Evolutionary conservation across 2,329 filamentous ascomycete species (phyloP).

Genomic region (Colletotrichum echinochloae): DNA sequence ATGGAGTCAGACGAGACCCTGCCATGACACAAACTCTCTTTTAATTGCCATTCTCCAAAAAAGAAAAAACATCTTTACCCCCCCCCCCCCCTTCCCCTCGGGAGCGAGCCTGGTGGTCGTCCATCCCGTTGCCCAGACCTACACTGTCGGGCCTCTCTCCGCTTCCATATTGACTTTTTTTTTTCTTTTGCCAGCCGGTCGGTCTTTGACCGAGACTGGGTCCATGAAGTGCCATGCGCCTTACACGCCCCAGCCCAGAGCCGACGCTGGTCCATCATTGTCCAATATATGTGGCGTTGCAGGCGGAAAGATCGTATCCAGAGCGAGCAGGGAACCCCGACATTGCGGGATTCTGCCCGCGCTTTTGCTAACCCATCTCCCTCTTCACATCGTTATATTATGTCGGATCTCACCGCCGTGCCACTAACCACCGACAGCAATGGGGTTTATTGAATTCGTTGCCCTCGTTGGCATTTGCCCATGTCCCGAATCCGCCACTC

Average conservation of each 20-base stretch:
- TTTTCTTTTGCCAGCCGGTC: conserved; percentile 34
- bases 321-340: conserved; percentile 26
- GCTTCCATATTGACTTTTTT: no score
- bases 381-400: not conserved
- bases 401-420: not conserved
- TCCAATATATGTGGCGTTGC: conserved; percentile 30
- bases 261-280: conserved; percentile 17
- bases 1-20: conserved; percentile 27
- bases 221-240: conserved; percentile 24
- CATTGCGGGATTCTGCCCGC: conserved; percentile 3
- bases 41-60: conserved; percentile 19
- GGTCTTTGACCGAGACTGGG: conserved; percentile 32
- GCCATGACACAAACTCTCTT: conserved; percentile 38
- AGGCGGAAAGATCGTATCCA: conserved; percentile 1
- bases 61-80: no score
- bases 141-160: not conserved
- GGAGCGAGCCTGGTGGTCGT: not conserved
- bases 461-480: conserved; percentile 26
- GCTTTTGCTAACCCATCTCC: conserved; percentile 16
- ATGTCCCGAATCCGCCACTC: conserved; percentile 12
- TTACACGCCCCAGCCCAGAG: conserved; percentile 15
- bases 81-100: no score
- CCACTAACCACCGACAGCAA: conserved; percentile 15
- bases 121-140: not conserved
- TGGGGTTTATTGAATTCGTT: conserved; percentile 16